phyloP scores from a whole-genome alignment of 805 yeast species.

The Lipomyces sp. region DNA sequence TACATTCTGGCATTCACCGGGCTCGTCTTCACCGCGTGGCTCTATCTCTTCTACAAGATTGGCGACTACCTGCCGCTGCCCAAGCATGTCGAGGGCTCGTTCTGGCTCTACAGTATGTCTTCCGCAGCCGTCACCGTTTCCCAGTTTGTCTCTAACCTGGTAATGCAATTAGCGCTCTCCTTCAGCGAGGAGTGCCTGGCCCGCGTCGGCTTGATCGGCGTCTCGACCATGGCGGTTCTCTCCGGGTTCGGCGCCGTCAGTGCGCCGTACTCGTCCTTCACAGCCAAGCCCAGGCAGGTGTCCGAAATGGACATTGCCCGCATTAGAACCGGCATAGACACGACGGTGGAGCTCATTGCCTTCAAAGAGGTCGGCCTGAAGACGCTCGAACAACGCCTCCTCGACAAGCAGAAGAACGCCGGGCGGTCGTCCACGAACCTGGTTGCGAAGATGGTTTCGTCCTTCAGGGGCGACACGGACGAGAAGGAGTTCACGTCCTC shows the following conservation, averaged over 20 bases:
- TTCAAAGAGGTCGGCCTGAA: conserved; percentile 32
- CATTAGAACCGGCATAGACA: conserved; percentile 33
- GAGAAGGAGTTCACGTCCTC: conserved; percentile 22
- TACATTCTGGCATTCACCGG: conserved; percentile 14
- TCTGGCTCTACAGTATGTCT: conserved; percentile 24
- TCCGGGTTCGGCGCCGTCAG: conserved; percentile 44
- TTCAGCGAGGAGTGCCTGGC: conserved; percentile 34
- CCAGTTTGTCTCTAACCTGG: neutral
- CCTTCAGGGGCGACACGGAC: conserved; percentile 30
- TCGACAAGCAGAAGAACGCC: conserved; percentile 26
- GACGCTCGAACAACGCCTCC: conserved; percentile 30
- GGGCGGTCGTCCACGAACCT: conserved; percentile 33
- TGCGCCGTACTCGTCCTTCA: conserved; percentile 42
- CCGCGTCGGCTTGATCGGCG: conserved; percentile 42
- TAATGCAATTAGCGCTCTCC: conserved; percentile 6
- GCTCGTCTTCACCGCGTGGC: conserved; percentile 31
- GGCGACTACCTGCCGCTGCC: conserved; percentile 35
- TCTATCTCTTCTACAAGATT: conserved; percentile 31
- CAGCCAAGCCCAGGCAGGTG: conserved; percentile 31
- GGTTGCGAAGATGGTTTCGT: conserved; percentile 33
- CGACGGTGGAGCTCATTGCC: conserved; percentile 36
- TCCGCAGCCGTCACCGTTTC: neutral
- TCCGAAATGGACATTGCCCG: conserved; percentile 37
- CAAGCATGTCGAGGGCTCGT: conserved; percentile 29
- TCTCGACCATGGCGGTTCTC: conserved; percentile 42